These are phyloP conservation scores for Globisporangium ultimum DNA, from an alignment of 352 stramenopile species.

Conservation along the genomic window DNA sequence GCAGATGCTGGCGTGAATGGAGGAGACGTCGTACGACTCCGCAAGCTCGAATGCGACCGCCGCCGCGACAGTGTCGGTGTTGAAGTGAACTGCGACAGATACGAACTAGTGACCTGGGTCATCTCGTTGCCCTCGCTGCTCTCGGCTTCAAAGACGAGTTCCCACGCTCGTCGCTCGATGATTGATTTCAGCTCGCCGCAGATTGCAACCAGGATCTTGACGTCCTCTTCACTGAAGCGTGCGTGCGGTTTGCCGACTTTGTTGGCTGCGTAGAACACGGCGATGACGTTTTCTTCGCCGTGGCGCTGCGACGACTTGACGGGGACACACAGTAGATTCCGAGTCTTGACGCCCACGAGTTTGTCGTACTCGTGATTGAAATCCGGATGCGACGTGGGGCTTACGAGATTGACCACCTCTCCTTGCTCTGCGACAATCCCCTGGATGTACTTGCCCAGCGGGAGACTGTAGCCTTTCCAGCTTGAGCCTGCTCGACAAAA, in stretches of 20 bases:
- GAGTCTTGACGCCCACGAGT: constrained; percentile 52
- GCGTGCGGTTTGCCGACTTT: constrained; percentile 39
- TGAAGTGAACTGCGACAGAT: constrained; percentile 73
- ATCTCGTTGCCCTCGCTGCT: constrained; percentile 26
- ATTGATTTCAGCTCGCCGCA: constrained; percentile 57
- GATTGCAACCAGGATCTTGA: constrained; percentile 65
- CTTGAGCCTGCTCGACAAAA: constrained; percentile 62
- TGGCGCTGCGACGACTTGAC: constrained; percentile 69
- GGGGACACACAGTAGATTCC: constrained; percentile 68
- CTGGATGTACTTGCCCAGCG: constrained; percentile 62
- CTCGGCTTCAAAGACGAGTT: constrained; percentile 67
- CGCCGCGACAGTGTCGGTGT: constrained; percentile 33
- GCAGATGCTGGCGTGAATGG: constrained; percentile 7
- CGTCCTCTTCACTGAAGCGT: constrained; percentile 59
- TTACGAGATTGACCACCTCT: constrained; percentile 49
- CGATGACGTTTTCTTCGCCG: constrained; percentile 56
- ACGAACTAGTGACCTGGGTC: constrained; percentile 53
- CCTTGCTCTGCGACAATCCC: constrained; percentile 64
- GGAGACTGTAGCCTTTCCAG: constrained; percentile 69
- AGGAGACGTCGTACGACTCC: constrained; percentile 16
- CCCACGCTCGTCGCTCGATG: constrained; percentile 65
- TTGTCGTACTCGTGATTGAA: constrained; percentile 72
- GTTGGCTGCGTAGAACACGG: constrained; percentile 82
- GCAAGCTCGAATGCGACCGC: constrained; percentile 17
- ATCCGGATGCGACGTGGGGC: constrained; percentile 53